Conservation (phyloP, 164 flowering plant species). For the Magnolia sinica region DNA sequence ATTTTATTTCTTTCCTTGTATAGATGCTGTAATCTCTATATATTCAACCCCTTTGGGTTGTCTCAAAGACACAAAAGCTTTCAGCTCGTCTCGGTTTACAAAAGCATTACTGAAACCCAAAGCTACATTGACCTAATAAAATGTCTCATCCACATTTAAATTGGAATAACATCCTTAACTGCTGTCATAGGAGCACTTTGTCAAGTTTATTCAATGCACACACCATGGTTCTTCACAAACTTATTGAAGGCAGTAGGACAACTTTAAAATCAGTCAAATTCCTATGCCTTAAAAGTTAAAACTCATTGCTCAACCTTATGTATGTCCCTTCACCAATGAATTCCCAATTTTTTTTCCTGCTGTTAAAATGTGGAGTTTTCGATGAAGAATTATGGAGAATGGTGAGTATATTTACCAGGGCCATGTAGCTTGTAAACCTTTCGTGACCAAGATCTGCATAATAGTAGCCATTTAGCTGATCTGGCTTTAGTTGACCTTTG, state of each 20-base stretch:
- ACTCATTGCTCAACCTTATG: slow-evolving; percentile 90
- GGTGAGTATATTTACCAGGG: too few species aligned
- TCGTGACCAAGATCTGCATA: too few species aligned
- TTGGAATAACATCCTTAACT: slow-evolving; percentile 22
- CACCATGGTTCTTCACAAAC: slow-evolving; percentile 78
- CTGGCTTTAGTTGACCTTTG: too few species aligned
- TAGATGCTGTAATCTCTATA: too few species aligned
- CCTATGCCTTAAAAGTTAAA: slow-evolving; percentile 66
- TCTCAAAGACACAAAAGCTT: too few species aligned
- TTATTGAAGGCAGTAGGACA: slow-evolving; percentile 93
- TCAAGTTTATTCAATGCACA: slow-evolving; percentile 78
- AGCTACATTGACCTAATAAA: slow-evolving; percentile 99
- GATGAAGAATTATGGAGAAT: slow-evolving; percentile 29
- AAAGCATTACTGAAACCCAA: slow-evolving; percentile 47
- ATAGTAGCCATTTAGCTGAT: too few species aligned
- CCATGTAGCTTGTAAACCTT: too few species aligned
- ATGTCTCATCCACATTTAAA: slow-evolving; percentile 65
- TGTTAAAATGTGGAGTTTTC: slow-evolving; percentile 77
- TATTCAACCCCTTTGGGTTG: too few species aligned
- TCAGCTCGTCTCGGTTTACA: too few species aligned
- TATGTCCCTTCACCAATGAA: slow-evolving; percentile 44
- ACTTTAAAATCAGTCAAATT: slow-evolving; percentile 99
- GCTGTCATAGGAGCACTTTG: slow-evolving; percentile 15
- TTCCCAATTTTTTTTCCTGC: slow-evolving; percentile 55
- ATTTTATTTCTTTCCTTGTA: too few species aligned